phyloP scores from a whole-genome alignment of 129 eudicot genomes.

The Oenanthe sinensis region DNA sequence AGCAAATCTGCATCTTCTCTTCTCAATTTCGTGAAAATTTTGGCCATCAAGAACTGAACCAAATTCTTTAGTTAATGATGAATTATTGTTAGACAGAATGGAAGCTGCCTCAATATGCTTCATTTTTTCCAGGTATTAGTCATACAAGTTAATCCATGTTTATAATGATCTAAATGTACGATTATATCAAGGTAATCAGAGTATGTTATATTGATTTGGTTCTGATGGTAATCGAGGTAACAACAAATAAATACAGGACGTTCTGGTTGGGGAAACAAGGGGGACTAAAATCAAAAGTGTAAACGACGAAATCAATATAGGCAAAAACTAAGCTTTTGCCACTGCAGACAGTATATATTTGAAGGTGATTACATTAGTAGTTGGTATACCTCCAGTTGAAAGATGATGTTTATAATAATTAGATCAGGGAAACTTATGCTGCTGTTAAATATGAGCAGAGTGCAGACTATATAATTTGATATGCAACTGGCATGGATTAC shows the following conservation, averaged over 20 bases:
- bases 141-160: too few relatives aligned
- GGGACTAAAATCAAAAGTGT: not conserved
- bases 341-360: not conserved
- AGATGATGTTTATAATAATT: not conserved
- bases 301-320: not conserved
- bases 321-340: not conserved
- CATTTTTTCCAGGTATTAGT: not conserved
- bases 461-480: not conserved
- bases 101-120: not conserved
- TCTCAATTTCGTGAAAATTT: not conserved
- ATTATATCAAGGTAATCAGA: not conserved
- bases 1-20: not conserved
- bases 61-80: not conserved
- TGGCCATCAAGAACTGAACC: not conserved
- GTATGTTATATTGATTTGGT: not conserved
- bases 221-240: not conserved
- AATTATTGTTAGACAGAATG: not conserved
- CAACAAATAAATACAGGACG: not conserved
- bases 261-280: not conserved
- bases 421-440: not conserved
- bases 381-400: not conserved
- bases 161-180: not conserved
- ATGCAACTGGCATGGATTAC: not conserved
- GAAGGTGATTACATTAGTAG: not conserved
- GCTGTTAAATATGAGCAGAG: not conserved